Percentiles rank a stretch among this genome's conserved stretches.
Evolutionary conservation across 139 green algal genomes (phyloP).

Genomic region (Volvox africanus): DNA sequence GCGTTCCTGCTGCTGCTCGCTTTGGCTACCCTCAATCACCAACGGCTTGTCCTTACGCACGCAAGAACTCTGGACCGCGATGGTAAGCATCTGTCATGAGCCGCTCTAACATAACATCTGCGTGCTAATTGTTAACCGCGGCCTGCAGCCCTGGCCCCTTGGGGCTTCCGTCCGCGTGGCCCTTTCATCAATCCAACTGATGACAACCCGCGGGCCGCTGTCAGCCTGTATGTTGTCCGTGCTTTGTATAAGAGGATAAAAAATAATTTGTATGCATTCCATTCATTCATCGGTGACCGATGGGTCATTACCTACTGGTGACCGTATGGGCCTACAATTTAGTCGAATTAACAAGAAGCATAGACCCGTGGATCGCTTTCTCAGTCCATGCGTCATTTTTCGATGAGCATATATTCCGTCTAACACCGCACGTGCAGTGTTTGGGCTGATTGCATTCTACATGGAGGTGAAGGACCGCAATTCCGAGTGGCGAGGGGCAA

Average conservation of each 20-base stretch:
- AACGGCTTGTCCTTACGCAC: background rate
- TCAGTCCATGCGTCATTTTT: background rate
- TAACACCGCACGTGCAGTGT: background rate
- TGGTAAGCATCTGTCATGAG: background rate
- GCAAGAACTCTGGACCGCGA: conserved; percentile 32
- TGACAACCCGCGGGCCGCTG: background rate
- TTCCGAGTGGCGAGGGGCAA: conserved; percentile 23
- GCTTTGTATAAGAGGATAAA: no score
- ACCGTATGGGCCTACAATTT: background rate
- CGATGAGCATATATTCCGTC: background rate
- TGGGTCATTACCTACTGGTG: background rate
- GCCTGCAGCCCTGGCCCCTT: background rate
- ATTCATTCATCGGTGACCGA: background rate
- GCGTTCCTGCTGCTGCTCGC: background rate
- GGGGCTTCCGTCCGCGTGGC: no score
- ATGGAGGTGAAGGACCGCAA: conserved; percentile 30
- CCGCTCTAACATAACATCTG: background rate
- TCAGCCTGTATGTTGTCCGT: no score
- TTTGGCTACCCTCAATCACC: background rate
- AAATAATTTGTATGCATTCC: background rate
- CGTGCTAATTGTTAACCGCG: background rate
- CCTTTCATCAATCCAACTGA: background rate
- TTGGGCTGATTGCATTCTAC: conserved; percentile 18
- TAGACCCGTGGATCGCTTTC: background rate
- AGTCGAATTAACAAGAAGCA: no score